Conservation (phyloP, 2,329 filamentous ascomycete species). For the Cladosporium cucumerinum region DNA sequence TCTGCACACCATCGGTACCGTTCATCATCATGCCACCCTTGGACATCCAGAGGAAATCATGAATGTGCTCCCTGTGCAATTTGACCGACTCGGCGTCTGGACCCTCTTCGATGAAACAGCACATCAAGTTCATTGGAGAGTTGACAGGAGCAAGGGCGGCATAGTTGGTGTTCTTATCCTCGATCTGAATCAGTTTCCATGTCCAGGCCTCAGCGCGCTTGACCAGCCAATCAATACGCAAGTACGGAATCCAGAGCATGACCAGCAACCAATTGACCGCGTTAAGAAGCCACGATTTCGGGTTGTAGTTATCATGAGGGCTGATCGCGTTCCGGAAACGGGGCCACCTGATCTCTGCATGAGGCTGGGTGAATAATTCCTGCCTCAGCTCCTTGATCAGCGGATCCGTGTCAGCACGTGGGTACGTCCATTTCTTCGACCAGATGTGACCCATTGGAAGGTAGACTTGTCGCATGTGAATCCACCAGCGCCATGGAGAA, state of each 20-base stretch:
- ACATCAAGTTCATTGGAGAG: constrained; percentile 82
- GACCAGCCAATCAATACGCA: constrained; percentile 65
- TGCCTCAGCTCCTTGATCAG: constrained; percentile 69
- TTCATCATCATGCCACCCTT: constrained; percentile 90
- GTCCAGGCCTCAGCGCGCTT: constrained; percentile 74
- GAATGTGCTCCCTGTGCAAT: constrained; percentile 73
- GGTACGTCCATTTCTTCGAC: constrained; percentile 76
- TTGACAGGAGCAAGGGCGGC: constrained; percentile 85
- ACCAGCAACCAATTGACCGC: constrained; percentile 73
- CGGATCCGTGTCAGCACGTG: constrained; percentile 58
- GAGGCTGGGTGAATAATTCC: constrained; percentile 78
- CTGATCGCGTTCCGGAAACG: constrained; percentile 79
- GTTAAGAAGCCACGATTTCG: constrained; percentile 82
- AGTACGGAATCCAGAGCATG: constrained; percentile 74
- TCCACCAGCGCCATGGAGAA: constrained; percentile 50
- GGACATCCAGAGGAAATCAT: constrained; percentile 90
- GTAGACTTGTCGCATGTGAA: constrained; percentile 97
- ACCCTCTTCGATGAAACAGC: constrained; percentile 80
- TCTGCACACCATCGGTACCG: constrained; percentile 96
- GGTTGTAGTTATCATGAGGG: constrained; percentile 81
- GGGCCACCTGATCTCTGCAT: constrained; percentile 73
- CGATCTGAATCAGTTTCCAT: constrained; percentile 80
- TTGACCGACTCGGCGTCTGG: constrained; percentile 67
- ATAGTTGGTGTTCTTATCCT: constrained; percentile 90
- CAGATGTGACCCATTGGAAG: constrained; percentile 87